Percentiles rank a stretch among this genome's conserved stretches.
These are phyloP conservation scores for Ophiostoma fasciatum DNA, from an alignment of 2,329 filamentous ascomycete genomes.

Conservation along the genomic window DNA sequence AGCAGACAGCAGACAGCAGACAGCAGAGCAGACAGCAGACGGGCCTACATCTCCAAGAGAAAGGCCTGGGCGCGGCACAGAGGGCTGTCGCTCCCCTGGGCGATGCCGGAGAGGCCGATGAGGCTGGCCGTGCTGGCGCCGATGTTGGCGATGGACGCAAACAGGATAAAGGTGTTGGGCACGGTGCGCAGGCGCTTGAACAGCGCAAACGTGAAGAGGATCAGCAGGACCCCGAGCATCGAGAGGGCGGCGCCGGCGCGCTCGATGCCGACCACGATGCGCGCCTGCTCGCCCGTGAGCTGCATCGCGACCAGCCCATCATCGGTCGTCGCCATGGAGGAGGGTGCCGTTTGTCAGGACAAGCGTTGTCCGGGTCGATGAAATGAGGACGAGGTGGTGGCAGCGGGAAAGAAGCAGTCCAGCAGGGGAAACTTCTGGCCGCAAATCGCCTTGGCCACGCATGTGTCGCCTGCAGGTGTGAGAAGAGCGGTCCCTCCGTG, in stretches of 20 bases:
- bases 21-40: background rate
- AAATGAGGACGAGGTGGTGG: background rate
- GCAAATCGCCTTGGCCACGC: too few species aligned
- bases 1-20: background rate
- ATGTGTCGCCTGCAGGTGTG: too few species aligned
- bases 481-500: too few species aligned
- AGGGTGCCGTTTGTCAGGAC: background rate
- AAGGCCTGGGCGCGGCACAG: constrained; percentile 49
- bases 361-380: background rate
- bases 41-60: constrained; percentile 50
- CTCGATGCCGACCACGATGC: constrained; percentile 32
- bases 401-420: too few species aligned
- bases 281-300: constrained; percentile 22
- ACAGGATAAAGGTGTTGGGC: constrained; percentile 47
- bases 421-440: too few species aligned
- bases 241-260: constrained; percentile 39
- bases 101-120: constrained; percentile 52
- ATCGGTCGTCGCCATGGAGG: constrained; percentile 3
- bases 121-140: constrained; percentile 51
- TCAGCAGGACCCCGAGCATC: constrained; percentile 32
- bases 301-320: constrained; percentile 8
- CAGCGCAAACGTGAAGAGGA: constrained; percentile 35
- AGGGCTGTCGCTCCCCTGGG: constrained; percentile 32
- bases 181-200: constrained; percentile 41
- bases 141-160: constrained; percentile 44